phyloP scores from a whole-genome alignment of 305 asterid genomes.

The Fraxinus nigra region DNA sequence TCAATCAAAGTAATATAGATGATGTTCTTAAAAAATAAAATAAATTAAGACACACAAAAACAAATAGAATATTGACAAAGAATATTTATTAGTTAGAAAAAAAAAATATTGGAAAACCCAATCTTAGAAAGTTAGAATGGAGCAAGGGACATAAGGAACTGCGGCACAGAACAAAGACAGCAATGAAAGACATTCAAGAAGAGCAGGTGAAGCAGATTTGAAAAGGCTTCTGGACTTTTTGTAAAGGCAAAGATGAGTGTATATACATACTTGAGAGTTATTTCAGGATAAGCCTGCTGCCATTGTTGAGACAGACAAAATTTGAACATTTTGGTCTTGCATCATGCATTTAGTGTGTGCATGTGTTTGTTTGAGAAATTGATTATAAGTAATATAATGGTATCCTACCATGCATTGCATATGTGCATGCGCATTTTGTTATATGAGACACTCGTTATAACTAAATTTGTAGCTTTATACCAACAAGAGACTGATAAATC shows the following conservation, averaged over 20 bases:
- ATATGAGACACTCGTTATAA: neutral
- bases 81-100: neutral
- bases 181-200: neutral
- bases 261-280: neutral
- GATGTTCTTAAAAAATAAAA: neutral
- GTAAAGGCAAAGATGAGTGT: neutral
- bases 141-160: neutral
- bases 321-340: neutral
- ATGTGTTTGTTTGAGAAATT: neutral
- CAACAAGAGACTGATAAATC: neutral
- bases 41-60: neutral
- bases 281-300: neutral
- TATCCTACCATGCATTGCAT: neutral
- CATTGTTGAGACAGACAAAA: neutral
- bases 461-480: neutral
- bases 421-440: neutral
- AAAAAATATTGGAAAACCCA: neutral
- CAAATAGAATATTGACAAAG: neutral
- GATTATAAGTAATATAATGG: neutral
- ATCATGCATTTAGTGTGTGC: neutral
- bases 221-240: neutral
- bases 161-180: neutral
- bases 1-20: neutral
- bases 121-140: neutral
- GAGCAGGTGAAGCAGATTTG: neutral